A percentile compares a stretch with the other conserved stretches of the same genome.
Conservation (phyloP, 257 asterid genomes). For the Nicotiana tomentosiformis region DNA sequence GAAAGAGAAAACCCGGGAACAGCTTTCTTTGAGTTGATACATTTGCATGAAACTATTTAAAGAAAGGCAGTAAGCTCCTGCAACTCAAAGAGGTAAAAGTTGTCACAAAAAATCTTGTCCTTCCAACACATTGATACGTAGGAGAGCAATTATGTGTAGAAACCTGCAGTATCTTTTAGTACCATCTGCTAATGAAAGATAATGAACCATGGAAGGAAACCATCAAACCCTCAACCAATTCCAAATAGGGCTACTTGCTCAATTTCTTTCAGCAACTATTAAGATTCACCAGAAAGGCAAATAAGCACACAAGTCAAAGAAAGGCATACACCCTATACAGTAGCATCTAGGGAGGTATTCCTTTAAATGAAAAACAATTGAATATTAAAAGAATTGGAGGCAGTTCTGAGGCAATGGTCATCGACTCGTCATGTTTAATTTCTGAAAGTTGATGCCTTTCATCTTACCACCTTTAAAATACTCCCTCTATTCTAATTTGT, state of each 20-base stretch:
- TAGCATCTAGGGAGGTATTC: neutral
- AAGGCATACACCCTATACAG: neutral
- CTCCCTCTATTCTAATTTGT: neutral
- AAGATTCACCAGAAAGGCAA: neutral
- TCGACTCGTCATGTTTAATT: too few relatives aligned
- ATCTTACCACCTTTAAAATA: neutral
- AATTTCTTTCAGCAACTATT: neutral
- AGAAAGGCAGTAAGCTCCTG: neutral
- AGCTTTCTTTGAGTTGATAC: neutral
- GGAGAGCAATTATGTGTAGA: neutral
- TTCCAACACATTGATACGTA: neutral
- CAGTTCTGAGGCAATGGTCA: too few relatives aligned
- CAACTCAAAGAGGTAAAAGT: neutral
- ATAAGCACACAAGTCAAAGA: neutral
- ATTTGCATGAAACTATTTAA: neutral
- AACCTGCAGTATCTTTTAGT: neutral
- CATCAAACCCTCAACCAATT: neutral
- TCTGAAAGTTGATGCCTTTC: neutral
- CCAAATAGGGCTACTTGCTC: neutral
- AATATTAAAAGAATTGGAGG: too few relatives aligned
- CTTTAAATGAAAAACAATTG: too few relatives aligned
- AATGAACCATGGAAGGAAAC: neutral
- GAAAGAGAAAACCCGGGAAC: neutral
- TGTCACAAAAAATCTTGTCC: neutral
- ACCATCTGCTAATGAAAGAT: neutral